Conservation (phyloP, 106 monocot species). For the Apostasia shenzhenica region DNA sequence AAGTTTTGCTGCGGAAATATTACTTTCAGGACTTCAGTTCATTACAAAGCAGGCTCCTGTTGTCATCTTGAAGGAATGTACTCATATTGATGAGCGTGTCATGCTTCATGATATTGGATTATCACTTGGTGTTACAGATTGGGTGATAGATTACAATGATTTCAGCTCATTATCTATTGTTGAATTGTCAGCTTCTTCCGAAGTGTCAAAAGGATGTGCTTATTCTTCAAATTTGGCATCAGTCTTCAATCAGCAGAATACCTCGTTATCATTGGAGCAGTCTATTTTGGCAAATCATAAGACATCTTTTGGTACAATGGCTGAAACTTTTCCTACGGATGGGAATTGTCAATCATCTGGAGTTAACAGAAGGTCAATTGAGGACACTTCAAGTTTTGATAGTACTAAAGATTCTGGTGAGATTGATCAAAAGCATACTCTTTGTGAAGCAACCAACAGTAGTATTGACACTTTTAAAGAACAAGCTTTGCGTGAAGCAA, state of each 20-base stretch:
- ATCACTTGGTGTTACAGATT: slow-evolving; percentile 74
- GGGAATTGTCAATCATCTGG: slow-evolving; percentile 3
- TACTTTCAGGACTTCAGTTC: slow-evolving; percentile 56
- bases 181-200: slow-evolving; percentile 2
- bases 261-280: slow-evolving; percentile 11
- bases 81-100: slow-evolving; percentile 31
- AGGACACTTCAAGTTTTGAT: neutral
- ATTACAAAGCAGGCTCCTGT: slow-evolving; percentile 44
- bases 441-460: slow-evolving; percentile 7
- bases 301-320: neutral
- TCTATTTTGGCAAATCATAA: slow-evolving; percentile 1
- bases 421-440: slow-evolving; percentile 1
- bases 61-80: slow-evolving; percentile 54
- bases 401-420: slow-evolving; percentile 8
- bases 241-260: neutral
- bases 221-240: slow-evolving; percentile 5
- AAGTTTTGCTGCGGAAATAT: slow-evolving; percentile 66
- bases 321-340: slow-evolving; percentile 10
- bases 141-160: slow-evolving; percentile 65
- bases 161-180: slow-evolving; percentile 27
- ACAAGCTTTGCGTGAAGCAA: slow-evolving; percentile 30
- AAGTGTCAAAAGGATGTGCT: neutral
- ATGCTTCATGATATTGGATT: slow-evolving; percentile 99
- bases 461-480: slow-evolving; percentile 11
- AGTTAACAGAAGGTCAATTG: neutral